Percentiles rank a stretch among this genome's conserved stretches.
These are phyloP conservation scores for Thielaviopsis cerberus DNA, from an alignment of 2,329 filamentous ascomycete species.

Conservation along the genomic window DNA sequence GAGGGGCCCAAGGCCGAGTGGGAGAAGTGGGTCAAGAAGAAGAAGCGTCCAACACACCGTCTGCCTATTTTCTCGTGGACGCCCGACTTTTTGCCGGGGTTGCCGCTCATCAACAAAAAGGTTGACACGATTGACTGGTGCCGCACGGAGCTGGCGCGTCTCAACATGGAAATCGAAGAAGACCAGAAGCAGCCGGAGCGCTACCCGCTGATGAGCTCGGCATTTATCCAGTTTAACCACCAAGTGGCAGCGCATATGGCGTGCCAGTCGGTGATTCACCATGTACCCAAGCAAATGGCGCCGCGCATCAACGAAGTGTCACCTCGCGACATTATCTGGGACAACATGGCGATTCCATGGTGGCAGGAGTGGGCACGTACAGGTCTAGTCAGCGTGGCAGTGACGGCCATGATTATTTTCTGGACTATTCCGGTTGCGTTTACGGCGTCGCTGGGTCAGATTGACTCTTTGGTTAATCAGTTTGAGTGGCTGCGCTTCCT, in stretches of 20 bases:
- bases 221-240: conserved; percentile 96
- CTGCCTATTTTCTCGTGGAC: conserved; percentile 41
- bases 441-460: conserved; percentile 63
- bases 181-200: conserved; percentile 74
- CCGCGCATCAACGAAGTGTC: conserved; percentile 86
- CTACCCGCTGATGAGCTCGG: conserved; percentile 84
- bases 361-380: conserved; percentile 72
- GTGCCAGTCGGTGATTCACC: conserved; percentile 78
- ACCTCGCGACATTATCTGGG: conserved; percentile 84
- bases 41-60: conserved; percentile 69
- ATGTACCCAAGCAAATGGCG: conserved; percentile 82
- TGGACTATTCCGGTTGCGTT: conserved; percentile 87
- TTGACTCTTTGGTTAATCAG: conserved; percentile 47
- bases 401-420: conserved; percentile 60
- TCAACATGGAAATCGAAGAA: conserved; percentile 81
- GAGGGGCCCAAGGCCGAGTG: conserved; percentile 37
- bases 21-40: conserved; percentile 64
- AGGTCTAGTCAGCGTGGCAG: conserved; percentile 42
- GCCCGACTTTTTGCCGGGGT: conserved; percentile 50
- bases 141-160: conserved; percentile 62
- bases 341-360: conserved; percentile 91
- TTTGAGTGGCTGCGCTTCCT: conserved; percentile 58
- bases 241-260: conserved; percentile 97
- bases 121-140: conserved; percentile 91
- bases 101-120: conserved; percentile 72